Conservation (phyloP, 1,284 basidiomycete species). For the Trametes pubescens region DNA sequence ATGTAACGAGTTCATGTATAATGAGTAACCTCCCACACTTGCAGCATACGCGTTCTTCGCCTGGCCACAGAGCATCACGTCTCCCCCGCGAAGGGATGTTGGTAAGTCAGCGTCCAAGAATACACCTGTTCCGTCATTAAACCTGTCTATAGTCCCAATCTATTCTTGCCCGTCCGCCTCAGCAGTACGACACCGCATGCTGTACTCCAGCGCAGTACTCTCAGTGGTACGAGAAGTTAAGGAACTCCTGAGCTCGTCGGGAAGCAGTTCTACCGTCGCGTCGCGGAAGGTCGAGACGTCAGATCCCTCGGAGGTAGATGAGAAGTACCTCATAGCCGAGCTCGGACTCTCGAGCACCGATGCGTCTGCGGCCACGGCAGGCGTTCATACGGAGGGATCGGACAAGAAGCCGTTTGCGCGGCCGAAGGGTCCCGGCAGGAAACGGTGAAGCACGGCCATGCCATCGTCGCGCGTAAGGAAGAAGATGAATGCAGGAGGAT, state of each 20-base stretch:
- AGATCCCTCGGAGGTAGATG: conserved; percentile 77
- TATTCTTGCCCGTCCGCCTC: conserved; percentile 87
- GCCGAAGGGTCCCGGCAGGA: conserved; percentile 64
- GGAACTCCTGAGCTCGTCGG: conserved; percentile 54
- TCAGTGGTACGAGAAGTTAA: conserved; percentile 66
- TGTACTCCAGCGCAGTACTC: conserved; percentile 79
- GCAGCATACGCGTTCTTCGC: conserved; percentile 79
- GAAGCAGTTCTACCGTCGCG: conserved; percentile 51
- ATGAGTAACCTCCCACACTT: conserved; percentile 1
- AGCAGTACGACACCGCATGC: conserved; percentile 85
- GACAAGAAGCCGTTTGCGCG: conserved; percentile 62
- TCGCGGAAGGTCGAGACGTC: conserved; percentile 83
- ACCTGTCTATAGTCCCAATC: conserved; percentile 69
- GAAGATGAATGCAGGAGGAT: neutral
- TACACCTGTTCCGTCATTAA: conserved; percentile 15
- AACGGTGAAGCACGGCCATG: conserved; percentile 38
- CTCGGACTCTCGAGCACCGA: conserved; percentile 46
- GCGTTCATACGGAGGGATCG: conserved; percentile 24
- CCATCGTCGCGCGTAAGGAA: neutral
- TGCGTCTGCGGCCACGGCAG: conserved; percentile 13
- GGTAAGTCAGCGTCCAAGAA: conserved; percentile 48
- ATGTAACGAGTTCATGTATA: neutral
- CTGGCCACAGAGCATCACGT: conserved; percentile 60
- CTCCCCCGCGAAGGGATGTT: conserved; percentile 59
- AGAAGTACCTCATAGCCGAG: conserved; percentile 65